Evolutionary conservation across 768 basidiomycete genomes (phyloP), one percentile per base, ranked within the genome.

Genomic region (Termitomyces sp.): DNA sequence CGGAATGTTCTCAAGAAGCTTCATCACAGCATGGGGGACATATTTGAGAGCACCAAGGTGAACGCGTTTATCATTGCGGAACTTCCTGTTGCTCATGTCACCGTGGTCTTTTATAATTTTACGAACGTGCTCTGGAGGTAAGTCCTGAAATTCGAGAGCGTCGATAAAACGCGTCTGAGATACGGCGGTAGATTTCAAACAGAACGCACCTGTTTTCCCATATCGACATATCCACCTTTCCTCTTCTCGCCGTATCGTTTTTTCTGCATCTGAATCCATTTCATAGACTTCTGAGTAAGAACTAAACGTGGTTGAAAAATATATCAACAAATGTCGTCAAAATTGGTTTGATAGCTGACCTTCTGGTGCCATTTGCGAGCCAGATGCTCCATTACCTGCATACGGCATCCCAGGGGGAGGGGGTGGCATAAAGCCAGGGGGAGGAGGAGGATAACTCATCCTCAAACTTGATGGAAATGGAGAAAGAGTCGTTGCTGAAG

Each of bases 71-170:
- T 99, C 97, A 70, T 96, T 97, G 65, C 97, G 81, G 74, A 98
- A 99, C 80, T 99, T 99, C 72, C 97, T 86, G 72, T 95, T 96
- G 75, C 93, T 95, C 97, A 99, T 98, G 78, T 98, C 95, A 64
- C 96, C 95, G 67, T 98, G 96, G 75, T 98, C 97, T 77, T 98
- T 95, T 79, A 98, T 95, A 68, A 99, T 98, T 88, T 98, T 98
- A 61, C 97, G 88, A 64, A 99, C 89, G 69, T 98, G 95, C 73
- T 99, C 97, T 33, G 95, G 93, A 58, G 97, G 97, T 59, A 97
- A 76, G 73, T 97, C 95, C 91, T 95, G 55, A 8, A 37, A 51
- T 62, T 63, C 53, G 56, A 61, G 55, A 61, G 54, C 33, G 64
- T 61, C 36, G 59, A 50, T 34, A 36, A 3, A 52, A 49, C 65